Conservation (phyloP, 2,329 filamentous ascomycete genomes). For the Alternaria viburni region DNA sequence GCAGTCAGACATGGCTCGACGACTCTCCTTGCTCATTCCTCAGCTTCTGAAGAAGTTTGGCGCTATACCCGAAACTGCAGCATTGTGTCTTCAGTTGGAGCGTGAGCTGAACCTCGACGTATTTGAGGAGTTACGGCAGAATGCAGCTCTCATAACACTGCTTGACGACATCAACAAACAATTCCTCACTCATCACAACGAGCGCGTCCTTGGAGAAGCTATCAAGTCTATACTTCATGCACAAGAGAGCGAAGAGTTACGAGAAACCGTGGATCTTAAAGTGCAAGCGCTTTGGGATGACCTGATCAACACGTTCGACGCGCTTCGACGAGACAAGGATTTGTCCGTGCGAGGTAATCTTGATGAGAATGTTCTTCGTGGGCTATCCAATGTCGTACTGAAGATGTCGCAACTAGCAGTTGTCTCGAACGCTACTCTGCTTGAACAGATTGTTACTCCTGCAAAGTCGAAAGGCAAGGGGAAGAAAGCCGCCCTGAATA, state of each 20-base stretch:
- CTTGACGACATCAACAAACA: slow-evolving; percentile 93
- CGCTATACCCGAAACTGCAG: slow-evolving; percentile 83
- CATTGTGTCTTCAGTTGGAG: slow-evolving; percentile 83
- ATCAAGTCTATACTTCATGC: slow-evolving; percentile 83
- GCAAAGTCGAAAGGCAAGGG: slow-evolving; percentile 46
- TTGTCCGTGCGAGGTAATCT: slow-evolving; percentile 75
- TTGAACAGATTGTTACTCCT: slow-evolving; percentile 66
- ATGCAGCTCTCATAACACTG: slow-evolving; percentile 79
- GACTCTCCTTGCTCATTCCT: slow-evolving; percentile 80
- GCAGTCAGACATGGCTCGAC: slow-evolving; percentile 78
- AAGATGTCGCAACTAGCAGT: slow-evolving; percentile 82
- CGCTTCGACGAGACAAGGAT: slow-evolving; percentile 71
- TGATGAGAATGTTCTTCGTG: slow-evolving; percentile 67
- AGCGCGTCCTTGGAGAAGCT: slow-evolving; percentile 82
- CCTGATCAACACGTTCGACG: slow-evolving; percentile 73
- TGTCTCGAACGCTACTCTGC: slow-evolving; percentile 74
- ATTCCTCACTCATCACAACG: slow-evolving; percentile 90
- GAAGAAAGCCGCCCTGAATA: slow-evolving; percentile 32
- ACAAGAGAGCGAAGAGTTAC: slow-evolving; percentile 83
- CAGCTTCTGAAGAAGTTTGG: slow-evolving; percentile 91
- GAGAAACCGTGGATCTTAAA: slow-evolving; percentile 82
- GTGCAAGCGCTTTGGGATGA: slow-evolving; percentile 87
- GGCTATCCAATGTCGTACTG: slow-evolving; percentile 74
- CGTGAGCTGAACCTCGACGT: slow-evolving; percentile 85
- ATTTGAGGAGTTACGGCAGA: slow-evolving; percentile 87